Evolutionary conservation across 2,329 filamentous ascomycete species (phyloP), one percentile per base, ranked within the genome.

Genomic region (Botryosphaeria dothidea): DNA sequence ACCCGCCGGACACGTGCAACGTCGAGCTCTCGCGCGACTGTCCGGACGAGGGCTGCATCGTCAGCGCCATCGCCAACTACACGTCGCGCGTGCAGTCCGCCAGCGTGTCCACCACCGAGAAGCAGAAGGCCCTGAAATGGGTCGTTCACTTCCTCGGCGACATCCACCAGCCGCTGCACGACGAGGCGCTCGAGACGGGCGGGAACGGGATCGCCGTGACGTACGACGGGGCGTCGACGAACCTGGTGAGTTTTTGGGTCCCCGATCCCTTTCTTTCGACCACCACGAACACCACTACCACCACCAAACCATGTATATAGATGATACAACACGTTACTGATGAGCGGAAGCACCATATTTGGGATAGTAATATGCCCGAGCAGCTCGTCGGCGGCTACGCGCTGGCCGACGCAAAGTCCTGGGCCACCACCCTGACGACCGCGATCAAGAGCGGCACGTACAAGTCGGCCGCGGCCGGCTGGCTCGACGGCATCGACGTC

Each of bases 81-180:
- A 82, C 78, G 17, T 73, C 70, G 11, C 77, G 77, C 38, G 78
- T 80, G 0, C 71, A 74, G n/a, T 67, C 72, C 52, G 69, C 68
- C 3, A 66, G 65, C 23, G 64, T 81, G 38, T 68, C 71, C 51
- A 68, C 69, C 7, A 67, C 65, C 19, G 74, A 81, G 68, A 73
- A 75, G 43, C 77, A 78, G 65, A 78, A 81, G 56, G 82, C 82
- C 0, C 70, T 86, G 21, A 78, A 80, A 65, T 85, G 82, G 74
- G 72, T 86, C 62, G 75, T 86, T 23, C 83, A 65, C 31, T 84
- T 85, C 70, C 78, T 95, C 11, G 86, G 92, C 65, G 92, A 96
- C 73, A 86, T 92, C 27, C 87, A 86, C 66, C 92, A 93, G 72
- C 91, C 90, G 0, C 80, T 96, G 56, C 85, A 86, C 69, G 81